A percentile compares a stretch with the other conserved stretches of the same genome.
Conservation (phyloP, 225 moss, liverwort and hornwort genomes). For the Bryoerythrophyllum caledonicum region DNA sequence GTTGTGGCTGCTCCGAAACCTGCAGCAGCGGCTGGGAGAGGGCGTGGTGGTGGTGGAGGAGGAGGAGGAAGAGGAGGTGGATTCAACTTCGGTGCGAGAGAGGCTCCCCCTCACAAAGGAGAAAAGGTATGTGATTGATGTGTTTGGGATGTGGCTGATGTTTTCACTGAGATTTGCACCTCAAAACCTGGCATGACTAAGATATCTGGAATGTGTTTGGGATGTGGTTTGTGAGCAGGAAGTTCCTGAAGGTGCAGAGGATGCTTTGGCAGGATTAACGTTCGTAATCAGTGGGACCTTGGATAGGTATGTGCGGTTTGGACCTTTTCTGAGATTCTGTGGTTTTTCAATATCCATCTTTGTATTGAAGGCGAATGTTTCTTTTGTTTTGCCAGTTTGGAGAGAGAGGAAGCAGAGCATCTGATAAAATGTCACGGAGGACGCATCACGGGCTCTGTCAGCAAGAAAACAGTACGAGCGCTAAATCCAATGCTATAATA, state of each 20-base stretch:
- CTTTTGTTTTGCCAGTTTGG: constrained; percentile 60
- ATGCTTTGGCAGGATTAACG: constrained; percentile 71
- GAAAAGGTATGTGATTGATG: constrained; percentile 66
- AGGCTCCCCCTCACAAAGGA: constrained; percentile 86
- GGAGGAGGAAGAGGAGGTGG: constrained; percentile 64
- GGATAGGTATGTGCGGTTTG: constrained; percentile 66
- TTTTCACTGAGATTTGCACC: not conserved
- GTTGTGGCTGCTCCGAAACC: constrained; percentile 30
- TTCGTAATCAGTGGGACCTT: constrained; percentile 96
- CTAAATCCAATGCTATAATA: not conserved
- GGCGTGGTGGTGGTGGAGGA: constrained; percentile 76
- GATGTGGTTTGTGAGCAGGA: constrained; percentile 58
- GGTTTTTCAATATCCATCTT: not conserved
- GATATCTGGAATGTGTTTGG: too few species aligned
- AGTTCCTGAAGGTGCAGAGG: constrained; percentile 85
- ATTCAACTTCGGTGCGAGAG: constrained; percentile 54
- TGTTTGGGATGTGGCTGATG: not conserved
- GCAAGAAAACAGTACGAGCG: constrained; percentile 88
- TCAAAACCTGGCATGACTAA: not conserved
- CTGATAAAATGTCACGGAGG: constrained; percentile 91
- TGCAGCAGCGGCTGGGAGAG: constrained; percentile 58
- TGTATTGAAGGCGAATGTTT: constrained; percentile 3
- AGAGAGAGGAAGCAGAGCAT: constrained; percentile 95
- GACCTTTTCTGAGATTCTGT: not conserved
- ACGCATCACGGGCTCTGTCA: constrained; percentile 85